Percentiles rank a stretch among this genome's conserved stretches.
phyloP scores from a whole-genome alignment of 208 protist species.

The Trypanosoma grayi region DNA sequence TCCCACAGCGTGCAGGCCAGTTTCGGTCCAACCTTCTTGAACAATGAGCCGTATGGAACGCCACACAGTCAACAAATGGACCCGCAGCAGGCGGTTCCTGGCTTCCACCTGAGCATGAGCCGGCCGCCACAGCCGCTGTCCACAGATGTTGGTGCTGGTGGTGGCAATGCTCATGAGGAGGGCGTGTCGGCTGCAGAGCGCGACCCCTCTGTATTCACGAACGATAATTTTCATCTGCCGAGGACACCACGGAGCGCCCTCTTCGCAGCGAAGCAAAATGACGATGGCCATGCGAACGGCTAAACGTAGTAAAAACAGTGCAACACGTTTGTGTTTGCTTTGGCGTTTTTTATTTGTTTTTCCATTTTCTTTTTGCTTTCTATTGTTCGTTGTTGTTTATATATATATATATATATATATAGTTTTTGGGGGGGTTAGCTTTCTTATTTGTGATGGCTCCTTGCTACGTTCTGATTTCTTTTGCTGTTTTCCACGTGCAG shows the following conservation, averaged over 20 bases:
- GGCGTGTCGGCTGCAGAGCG: not conserved
- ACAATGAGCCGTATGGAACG: not conserved
- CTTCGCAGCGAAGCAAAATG: not conserved
- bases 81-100: not conserved
- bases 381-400: too few relatives aligned
- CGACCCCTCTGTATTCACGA: not conserved
- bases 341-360: conserved; percentile 19
- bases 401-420: conserved; percentile 5
- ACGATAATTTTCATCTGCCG: not conserved
- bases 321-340: not conserved
- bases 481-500: too few relatives aligned
- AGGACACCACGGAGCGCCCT: not conserved
- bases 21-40: not conserved
- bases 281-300: too few relatives aligned
- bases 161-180: not conserved
- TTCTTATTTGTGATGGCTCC: not conserved
- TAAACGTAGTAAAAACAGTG: too few relatives aligned
- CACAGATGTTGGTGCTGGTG: not conserved
- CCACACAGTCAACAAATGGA: not conserved
- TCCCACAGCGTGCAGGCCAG: not conserved
- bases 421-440: not conserved
- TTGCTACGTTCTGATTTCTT: not conserved
- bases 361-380: conserved; percentile 18
- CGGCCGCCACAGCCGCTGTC: not conserved
- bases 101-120: not conserved